Evolutionary conservation across 345 rosid species (phyloP), one percentile per base, ranked within the genome.

Genomic region (Citrus cavaleriei): DNA sequence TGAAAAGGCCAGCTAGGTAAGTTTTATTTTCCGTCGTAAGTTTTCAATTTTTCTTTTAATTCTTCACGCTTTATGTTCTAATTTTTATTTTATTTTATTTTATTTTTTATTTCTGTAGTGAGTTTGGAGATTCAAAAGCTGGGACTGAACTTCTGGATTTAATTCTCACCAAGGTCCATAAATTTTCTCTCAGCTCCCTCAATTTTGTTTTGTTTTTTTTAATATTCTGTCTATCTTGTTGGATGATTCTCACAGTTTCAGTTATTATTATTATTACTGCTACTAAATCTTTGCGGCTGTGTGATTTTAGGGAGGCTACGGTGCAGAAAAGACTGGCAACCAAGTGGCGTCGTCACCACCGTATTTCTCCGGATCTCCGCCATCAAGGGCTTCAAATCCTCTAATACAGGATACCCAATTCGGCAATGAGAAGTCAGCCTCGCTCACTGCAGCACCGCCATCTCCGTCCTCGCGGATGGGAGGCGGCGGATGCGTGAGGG

Each of bases 301-400:
- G 63, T 77, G 57, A 61, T 40, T 77, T 19, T 83, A 93, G 95
- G 92, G 88, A 69, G 87, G 85, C 35, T 81, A 80, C 81, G 88
- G 80, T 27, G 77, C 59, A 22, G 89, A 83, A 42, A 83, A 49
- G 73, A 28, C 79, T 16, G 40, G 73, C 16, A 79, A 79, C 55
- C 83, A 70, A 63, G 79, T 81, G 72, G 86, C 87, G 37, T 88
- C 89, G 63, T 89, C 96, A 8, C 91, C 95, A 0, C 97, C 97
- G 2, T 93, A 77, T 85, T 92, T 88, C 61, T 72, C 83, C 1
- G 98, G 97, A 64, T 92, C 98, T 30, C 97, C 98, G 10, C 97
- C 98, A 2, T 84, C 85, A 28, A 85, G 95, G 81, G 83, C 92
- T 78, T 62, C 92, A 2, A 93, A 93, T 64, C 98, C 98, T 21